phyloP scores from a whole-genome alignment of 495 filamentous ascomycete species.

The Penicillium pancosmium region DNA sequence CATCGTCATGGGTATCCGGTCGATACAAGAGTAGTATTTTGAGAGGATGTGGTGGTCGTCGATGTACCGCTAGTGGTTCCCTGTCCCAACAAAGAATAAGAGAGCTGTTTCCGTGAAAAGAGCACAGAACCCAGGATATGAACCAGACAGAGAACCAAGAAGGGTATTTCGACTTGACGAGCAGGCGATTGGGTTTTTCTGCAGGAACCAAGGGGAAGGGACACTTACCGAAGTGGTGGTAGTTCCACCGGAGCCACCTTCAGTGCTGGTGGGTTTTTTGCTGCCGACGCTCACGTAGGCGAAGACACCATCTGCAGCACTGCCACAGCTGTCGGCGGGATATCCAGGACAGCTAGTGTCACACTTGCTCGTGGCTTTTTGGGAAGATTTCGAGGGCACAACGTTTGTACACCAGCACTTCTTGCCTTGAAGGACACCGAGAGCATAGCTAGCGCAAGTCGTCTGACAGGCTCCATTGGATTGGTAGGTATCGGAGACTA shows the following conservation, averaged over 20 bases:
- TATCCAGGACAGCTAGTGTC: conserved; percentile 67
- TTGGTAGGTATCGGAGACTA: conserved; percentile 61
- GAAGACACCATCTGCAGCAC: conserved; percentile 52
- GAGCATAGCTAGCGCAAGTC: conserved; percentile 64
- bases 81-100: conserved; percentile 28
- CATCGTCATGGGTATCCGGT: not conserved
- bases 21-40: conserved; percentile 21
- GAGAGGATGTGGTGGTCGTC: conserved; percentile 11
- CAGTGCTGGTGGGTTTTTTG: conserved; percentile 39
- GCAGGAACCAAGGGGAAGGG: not conserved
- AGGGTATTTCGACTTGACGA: conserved; percentile 2
- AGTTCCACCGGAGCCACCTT: conserved; percentile 21
- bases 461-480: conserved; percentile 65
- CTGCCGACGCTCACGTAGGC: conserved; percentile 54
- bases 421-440: conserved; percentile 65
- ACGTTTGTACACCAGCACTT: conserved; percentile 80
- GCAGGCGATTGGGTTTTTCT: not conserved
- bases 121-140: conserved; percentile 14
- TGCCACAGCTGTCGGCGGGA: conserved; percentile 65
- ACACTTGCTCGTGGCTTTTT: conserved; percentile 49
- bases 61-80: conserved; percentile 18
- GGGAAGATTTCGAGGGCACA: conserved; percentile 52
- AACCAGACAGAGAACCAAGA: conserved; percentile 8
- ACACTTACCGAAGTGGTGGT: conserved; percentile 29
- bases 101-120: conserved; percentile 20